Evolutionary conservation across 768 basidiomycete genomes (phyloP).

Genomic region (Trametes punicea): DNA sequence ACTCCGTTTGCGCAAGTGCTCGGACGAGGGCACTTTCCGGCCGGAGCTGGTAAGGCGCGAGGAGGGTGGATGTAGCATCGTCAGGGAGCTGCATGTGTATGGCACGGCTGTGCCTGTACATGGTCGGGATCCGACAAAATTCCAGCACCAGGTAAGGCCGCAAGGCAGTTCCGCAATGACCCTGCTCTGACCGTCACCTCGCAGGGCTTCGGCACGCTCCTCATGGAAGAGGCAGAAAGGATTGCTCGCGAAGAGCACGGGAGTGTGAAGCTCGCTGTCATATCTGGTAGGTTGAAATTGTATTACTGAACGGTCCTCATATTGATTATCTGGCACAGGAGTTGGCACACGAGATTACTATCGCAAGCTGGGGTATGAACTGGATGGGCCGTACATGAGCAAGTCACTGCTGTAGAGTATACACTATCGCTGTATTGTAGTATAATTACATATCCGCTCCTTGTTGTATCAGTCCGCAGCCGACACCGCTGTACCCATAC

Average conservation of each 20-base stretch:
- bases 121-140: slow-evolving; percentile 95
- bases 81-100: slow-evolving; percentile 95
- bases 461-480: slow-evolving; percentile 9
- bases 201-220: slow-evolving; percentile 90
- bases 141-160: slow-evolving; percentile 78
- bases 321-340: slow-evolving; percentile 41
- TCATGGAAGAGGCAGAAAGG: slow-evolving; percentile 99
- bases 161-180: not conserved
- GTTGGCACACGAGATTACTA: slow-evolving; percentile 99
- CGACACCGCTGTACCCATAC: not conserved
- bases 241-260: slow-evolving; percentile 98
- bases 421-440: slow-evolving; percentile 10
- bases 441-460: slow-evolving; percentile 6
- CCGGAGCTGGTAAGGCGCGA: slow-evolving; percentile 76
- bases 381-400: slow-evolving; percentile 98
- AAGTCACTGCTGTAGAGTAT: slow-evolving; percentile 50
- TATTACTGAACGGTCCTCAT: not conserved
- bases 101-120: slow-evolving; percentile 98
- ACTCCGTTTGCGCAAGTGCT: slow-evolving; percentile 89
- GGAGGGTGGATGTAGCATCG: slow-evolving; percentile 86
- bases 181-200: slow-evolving; percentile 7
- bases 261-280: slow-evolving; percentile 94
- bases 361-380: slow-evolving; percentile 85
- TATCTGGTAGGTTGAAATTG: slow-evolving; percentile 64
- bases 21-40: slow-evolving; percentile 94